Evolutionary conservation across 306 rosid species (phyloP), one percentile per base, ranked within the genome.

Genomic region (Gastrolobium bilobum): DNA sequence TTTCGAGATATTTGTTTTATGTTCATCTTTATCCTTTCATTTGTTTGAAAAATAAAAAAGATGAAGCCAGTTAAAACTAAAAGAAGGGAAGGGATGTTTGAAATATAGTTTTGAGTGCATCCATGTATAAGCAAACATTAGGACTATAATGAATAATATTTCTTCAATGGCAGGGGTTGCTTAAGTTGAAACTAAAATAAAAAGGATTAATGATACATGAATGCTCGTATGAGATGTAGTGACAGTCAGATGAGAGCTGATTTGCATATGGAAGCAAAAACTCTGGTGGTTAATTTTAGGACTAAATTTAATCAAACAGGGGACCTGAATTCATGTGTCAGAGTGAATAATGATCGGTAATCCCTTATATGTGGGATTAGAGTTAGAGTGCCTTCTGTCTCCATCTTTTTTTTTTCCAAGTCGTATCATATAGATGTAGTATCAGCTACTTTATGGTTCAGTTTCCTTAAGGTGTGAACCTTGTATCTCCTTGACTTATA

Each of bases 271-370:
- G 56, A n/a, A 34, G 48, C 46, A 26, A 62, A 33, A 63, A 52
- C 31, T 29, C 4, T 53, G 14, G 69, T 47, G 13, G 58, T 43
- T 62, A 2, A 54, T 29, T 75, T 68, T 57, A 67, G 70, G 53
- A 60, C 82, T 61, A 76, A 68, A 51, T 35, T 61, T 53, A 62
- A 77, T 65, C 58, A 37, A 64, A 46, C 26, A 0, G 44, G 52
- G 58, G 50, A 11, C 13, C 10, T 6, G 59, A 53, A 60, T 59
- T 68, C 29, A 38, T 39, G 35, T 1, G 11, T 29, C 11, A 6
- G 10, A 69, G 4, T 67, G 77, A 81, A 65, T 46, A 56, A n/a
- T 81, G 64, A 66, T 46, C 11, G 34, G 30, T 54, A 44, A 54
- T 30, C 33, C 14, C 52, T 56, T 43, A 58, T 60, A 46, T 43